These are phyloP conservation scores for Hsuehochloa calcarea DNA, from an alignment of 176 grass and related monocot species.

Conservation along the genomic window DNA sequence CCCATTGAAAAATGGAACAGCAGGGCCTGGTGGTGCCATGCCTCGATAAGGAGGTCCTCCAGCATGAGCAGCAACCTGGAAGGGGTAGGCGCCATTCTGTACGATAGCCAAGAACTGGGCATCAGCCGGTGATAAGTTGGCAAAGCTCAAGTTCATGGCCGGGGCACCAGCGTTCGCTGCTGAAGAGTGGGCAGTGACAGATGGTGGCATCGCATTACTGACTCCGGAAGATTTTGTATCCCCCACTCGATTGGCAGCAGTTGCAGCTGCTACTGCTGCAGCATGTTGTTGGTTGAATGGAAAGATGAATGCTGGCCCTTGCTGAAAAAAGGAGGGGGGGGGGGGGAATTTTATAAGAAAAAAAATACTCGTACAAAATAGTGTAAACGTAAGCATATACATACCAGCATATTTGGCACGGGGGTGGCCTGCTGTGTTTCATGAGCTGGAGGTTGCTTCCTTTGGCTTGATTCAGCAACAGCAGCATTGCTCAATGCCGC, in stretches of 20 bases:
- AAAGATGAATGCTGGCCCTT: constrained; percentile 76
- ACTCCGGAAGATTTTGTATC: constrained; percentile 52
- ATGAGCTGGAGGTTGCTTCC: constrained; percentile 64
- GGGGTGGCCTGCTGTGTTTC: constrained; percentile 66
- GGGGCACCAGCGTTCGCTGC: constrained; percentile 43
- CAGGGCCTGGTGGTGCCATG: constrained; percentile 52
- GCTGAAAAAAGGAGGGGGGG: constrained; percentile 38
- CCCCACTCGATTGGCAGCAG: constrained; percentile 49
- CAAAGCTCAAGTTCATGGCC: constrained; percentile 91
- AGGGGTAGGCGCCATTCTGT: constrained; percentile 72
- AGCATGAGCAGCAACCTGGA: constrained; percentile 63
- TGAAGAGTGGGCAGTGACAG: constrained; percentile 36
- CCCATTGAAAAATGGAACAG: constrained; percentile 90
- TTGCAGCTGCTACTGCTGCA: constrained; percentile 49
- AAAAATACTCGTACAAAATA: not conserved
- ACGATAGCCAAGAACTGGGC: constrained; percentile 82
- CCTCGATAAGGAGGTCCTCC: constrained; percentile 71
- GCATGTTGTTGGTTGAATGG: constrained; percentile 84
- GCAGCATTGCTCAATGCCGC: constrained; percentile 30
- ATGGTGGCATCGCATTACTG: constrained; percentile 34
- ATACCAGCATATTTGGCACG: constrained; percentile 67
- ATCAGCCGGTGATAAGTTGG: constrained; percentile 54
- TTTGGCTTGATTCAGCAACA: constrained; percentile 60
- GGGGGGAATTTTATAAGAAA: constrained; percentile 18
- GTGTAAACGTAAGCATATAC: not conserved